Evolutionary conservation across 2,329 filamentous ascomycete species (phyloP).

Genomic region (Colletotrichum sansevieriae): DNA sequence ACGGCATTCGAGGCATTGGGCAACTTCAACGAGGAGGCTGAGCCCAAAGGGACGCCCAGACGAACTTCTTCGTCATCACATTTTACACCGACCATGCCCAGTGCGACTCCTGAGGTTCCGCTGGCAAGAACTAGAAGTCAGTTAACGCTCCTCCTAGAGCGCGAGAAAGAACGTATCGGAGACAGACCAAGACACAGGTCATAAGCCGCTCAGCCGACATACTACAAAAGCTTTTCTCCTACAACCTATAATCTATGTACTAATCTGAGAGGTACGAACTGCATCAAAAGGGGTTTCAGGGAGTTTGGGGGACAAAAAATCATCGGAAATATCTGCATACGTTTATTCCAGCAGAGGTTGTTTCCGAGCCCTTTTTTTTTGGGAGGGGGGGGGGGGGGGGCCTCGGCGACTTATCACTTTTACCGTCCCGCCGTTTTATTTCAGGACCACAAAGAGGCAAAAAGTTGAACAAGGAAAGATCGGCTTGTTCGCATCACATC

Average conservation of each 20-base stretch:
- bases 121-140: constrained; percentile 73
- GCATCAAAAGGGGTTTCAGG: constrained; percentile 37
- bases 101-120: constrained; percentile 58
- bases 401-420: constrained; percentile 3
- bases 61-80: constrained; percentile 49
- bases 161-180: constrained; percentile 56
- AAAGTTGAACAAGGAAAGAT: constrained; percentile 2
- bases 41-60: constrained; percentile 30
- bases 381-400: no score
- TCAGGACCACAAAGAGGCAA: constrained; percentile 12
- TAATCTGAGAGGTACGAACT: constrained; percentile 34
- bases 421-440: constrained; percentile 5
- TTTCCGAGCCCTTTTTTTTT: neutral
- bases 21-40: constrained; percentile 15
- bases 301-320: constrained; percentile 37
- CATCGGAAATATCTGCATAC: constrained; percentile 3
- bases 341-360: constrained; percentile 15
- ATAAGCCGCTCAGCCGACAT: constrained; percentile 8
- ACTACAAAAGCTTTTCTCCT: constrained; percentile 6
- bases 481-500: constrained; percentile 33
- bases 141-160: constrained; percentile 68
- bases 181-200: constrained; percentile 32
- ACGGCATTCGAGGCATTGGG: constrained; percentile 45
- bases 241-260: constrained; percentile 39
- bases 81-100: constrained; percentile 65